Evolutionary conservation across 371 early-diverging fungal genomes (phyloP).

Genomic region (Syncephalastrum contaminatum): DNA sequence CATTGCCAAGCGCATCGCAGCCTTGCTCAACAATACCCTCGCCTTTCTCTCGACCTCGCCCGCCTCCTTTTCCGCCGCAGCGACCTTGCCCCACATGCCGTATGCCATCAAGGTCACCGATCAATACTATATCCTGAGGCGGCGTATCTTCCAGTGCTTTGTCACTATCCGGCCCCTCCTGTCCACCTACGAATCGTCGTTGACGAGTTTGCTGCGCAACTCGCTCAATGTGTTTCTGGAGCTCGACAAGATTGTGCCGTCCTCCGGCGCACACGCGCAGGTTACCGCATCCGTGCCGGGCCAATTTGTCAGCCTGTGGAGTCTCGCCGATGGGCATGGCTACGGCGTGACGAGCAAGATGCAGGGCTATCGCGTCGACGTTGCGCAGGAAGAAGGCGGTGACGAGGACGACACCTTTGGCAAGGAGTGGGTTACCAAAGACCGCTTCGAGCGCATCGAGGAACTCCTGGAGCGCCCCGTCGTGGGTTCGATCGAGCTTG

Average conservation of each 20-base stretch:
- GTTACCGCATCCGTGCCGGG: slow-evolving; percentile 55
- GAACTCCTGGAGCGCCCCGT: slow-evolving; percentile 59
- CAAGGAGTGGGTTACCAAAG: slow-evolving; percentile 61
- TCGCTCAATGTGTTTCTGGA: slow-evolving; percentile 55
- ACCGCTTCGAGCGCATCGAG: slow-evolving; percentile 58
- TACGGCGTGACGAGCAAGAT: slow-evolving; percentile 64
- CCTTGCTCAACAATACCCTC: slow-evolving; percentile 75
- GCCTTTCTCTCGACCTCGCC: slow-evolving; percentile 66
- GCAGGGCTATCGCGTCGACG: slow-evolving; percentile 53
- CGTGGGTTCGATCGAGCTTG: slow-evolving; percentile 60
- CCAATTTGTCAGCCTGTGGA: slow-evolving; percentile 59
- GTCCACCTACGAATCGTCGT: slow-evolving; percentile 66
- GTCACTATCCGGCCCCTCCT: slow-evolving; percentile 59
- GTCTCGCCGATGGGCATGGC: slow-evolving; percentile 59
- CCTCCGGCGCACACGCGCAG: slow-evolving; percentile 54
- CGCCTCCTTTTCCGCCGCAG: slow-evolving; percentile 40
- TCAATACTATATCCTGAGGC: slow-evolving; percentile 59
- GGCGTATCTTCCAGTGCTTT: slow-evolving; percentile 78
- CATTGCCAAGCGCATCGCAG: slow-evolving; percentile 79
- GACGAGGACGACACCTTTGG: slow-evolving; percentile 29
- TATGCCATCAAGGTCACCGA: slow-evolving; percentile 55
- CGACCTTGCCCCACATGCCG: slow-evolving; percentile 42
- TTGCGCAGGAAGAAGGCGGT: slow-evolving; percentile 38
- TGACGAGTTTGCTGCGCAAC: slow-evolving; percentile 57
- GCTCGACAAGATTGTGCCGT: slow-evolving; percentile 50